Evolutionary conservation across 345 rosid genomes (phyloP).

Genomic region (Populus euphratica): DNA sequence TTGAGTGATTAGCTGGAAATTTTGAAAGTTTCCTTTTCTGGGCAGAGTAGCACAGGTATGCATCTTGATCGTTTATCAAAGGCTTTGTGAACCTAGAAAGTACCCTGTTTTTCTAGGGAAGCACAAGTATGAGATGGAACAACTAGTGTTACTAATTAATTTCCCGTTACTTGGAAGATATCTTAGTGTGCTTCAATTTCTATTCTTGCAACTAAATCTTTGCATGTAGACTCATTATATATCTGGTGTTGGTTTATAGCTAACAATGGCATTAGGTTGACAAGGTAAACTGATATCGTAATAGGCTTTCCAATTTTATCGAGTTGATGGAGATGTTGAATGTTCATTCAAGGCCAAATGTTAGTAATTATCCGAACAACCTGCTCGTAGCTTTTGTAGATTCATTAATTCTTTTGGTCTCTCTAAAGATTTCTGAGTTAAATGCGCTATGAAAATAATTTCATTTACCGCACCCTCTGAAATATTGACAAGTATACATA

Average conservation of each 20-base stretch:
- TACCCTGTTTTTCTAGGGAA: not conserved
- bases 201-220: not conserved
- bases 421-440: too few relatives aligned
- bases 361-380: conserved; percentile 21
- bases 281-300: conserved; percentile 44
- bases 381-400: not conserved
- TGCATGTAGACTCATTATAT: not conserved
- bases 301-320: conserved; percentile 74
- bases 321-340: conserved; percentile 93
- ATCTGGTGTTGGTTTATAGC: not conserved
- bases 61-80: not conserved
- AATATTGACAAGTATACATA: not conserved
- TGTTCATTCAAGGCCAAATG: conserved; percentile 77
- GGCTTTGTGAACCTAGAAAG: not conserved
- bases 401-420: not conserved
- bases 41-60: not conserved
- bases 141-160: not conserved
- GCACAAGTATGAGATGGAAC: conserved; percentile 1
- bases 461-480: not conserved
- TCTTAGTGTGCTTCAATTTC: not conserved
- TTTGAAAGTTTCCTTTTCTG: not conserved
- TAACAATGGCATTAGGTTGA: not conserved
- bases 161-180: not conserved
- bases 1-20: not conserved
- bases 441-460: too few relatives aligned